Evolutionary conservation across 2,329 filamentous ascomycete genomes (phyloP), one percentile per base, ranked within the genome.

Genomic region (Zasmidium angulare): DNA sequence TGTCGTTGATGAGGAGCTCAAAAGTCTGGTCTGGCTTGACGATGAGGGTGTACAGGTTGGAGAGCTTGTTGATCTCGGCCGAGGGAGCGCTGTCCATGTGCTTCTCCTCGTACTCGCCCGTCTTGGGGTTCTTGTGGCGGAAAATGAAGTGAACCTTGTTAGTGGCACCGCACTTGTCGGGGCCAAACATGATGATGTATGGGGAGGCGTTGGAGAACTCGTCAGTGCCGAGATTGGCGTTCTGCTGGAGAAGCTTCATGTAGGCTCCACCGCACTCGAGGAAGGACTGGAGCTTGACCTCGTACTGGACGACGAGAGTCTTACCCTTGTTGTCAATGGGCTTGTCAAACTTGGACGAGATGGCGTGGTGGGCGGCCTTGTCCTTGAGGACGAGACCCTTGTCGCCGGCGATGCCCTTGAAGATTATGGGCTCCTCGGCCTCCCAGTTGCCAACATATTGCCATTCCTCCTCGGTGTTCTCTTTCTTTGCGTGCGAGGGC

Each of bases 101-200:
- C 89, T 99, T 99, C 90, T 99, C 95, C 86, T 99, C 93, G 74
- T 99, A 99, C 80, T 97, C 91, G 82, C 93, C 93, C 50, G 92
- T 97, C 90, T 96, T 97, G 76, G 95, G 95, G 87, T 98, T 99
- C 90, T 98, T 99, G 89, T 99, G 95, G 81, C 96, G 95, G 87
- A 99, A 96, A 79, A 99, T 99, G 82, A 99, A 96, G 79, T 88
- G 86, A 62, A 88, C 86, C 89, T 98, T 98, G 89, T 99, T 99
- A 79, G 91, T 98, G 76, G 91, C 86, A 78, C 95, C 95, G 78
- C 95, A 99, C 89, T 98, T 98, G 84, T 99, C 95, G 71, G 95
- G 95, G 69, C 95, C 95, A 76, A 99, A 99, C 95, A 99, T 99
- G 85, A 99, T 96, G 70, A 99, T 90, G 76, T 99, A 99, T 51